phyloP scores from a whole-genome alignment of 2,329 filamentous ascomycete genomes.

The Trichoderma harzianum region DNA sequence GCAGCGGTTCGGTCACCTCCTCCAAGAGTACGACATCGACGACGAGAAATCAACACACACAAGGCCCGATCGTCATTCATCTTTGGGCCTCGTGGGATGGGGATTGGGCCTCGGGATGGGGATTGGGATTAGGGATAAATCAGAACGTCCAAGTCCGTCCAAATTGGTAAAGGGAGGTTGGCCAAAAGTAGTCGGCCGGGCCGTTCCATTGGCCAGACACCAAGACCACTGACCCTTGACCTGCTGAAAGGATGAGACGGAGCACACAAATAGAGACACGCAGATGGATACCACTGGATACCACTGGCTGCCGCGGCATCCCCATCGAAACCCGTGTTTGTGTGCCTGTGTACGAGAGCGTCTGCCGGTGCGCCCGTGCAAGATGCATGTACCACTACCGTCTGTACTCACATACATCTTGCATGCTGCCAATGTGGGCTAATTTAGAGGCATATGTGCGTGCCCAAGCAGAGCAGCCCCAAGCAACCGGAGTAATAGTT shows the following conservation, averaged over 20 bases:
- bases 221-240: slow-evolving; percentile 18
- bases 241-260: slow-evolving; percentile 22
- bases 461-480: not conserved
- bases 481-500: not conserved
- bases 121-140: not conserved
- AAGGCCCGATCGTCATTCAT: not conserved
- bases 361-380: not conserved
- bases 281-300: not conserved
- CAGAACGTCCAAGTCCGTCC: not conserved
- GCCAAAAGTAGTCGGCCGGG: not conserved
- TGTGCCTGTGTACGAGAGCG: not conserved
- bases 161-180: not conserved
- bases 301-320: slow-evolving; percentile 8
- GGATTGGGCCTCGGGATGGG: not conserved
- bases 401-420: not conserved
- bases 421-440: not conserved
- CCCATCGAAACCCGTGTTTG: slow-evolving; percentile 1
- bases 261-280: not conserved
- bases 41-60: not conserved
- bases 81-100: not conserved
- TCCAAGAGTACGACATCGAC: slow-evolving; percentile 2
- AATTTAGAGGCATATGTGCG: not conserved
- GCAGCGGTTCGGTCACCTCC: not conserved
- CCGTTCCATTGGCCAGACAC: slow-evolving; percentile 1
- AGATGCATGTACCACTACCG: not conserved